A percentile compares a stretch with the other conserved stretches of the same genome.
Evolutionary conservation across 495 filamentous ascomycete genomes (phyloP).

Genomic region (Glonium stellatum): DNA sequence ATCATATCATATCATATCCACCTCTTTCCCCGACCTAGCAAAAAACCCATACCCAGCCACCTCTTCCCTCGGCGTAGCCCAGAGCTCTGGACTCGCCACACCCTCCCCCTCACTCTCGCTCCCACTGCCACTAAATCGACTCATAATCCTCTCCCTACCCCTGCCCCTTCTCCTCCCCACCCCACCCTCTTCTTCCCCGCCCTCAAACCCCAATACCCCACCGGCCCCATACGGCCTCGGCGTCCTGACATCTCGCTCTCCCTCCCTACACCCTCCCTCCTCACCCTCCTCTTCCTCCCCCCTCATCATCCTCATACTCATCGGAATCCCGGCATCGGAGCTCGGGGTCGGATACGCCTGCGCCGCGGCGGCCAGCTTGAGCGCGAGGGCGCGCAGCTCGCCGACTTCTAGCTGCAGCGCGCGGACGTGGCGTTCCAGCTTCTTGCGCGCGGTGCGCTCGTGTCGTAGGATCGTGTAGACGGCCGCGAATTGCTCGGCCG

Average conservation of each 20-base stretch:
- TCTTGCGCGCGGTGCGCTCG: slow-evolving; percentile 23
- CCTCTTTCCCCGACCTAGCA: slow-evolving; percentile 1
- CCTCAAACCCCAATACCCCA: slow-evolving; percentile 1
- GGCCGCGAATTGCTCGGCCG: slow-evolving; percentile 7
- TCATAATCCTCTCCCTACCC: slow-evolving; percentile 7
- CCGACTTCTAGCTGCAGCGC: slow-evolving; percentile 18
- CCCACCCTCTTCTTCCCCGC: slow-evolving; percentile 3
- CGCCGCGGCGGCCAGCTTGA: slow-evolving; percentile 5
- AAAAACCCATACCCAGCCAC: slow-evolving; percentile 1
- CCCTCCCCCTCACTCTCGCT: slow-evolving; percentile 8
- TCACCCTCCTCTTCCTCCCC: slow-evolving; percentile 2
- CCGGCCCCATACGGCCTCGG: no score
- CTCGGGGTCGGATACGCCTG: slow-evolving; percentile 21
- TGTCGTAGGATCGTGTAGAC: slow-evolving; percentile 12
- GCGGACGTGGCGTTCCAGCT: slow-evolving; percentile 18
- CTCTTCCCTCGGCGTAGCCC: slow-evolving; percentile 28
- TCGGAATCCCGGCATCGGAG: slow-evolving; percentile 13
- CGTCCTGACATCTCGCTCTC: no score
- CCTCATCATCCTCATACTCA: no score
- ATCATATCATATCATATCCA: background rate
- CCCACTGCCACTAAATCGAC: slow-evolving; percentile 12
- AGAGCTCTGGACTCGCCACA: slow-evolving; percentile 22
- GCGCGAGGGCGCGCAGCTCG: slow-evolving; percentile 16
- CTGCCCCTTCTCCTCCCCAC: background rate
- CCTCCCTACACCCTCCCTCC: background rate